phyloP scores from a whole-genome alignment of 2,329 filamentous ascomycete genomes.

The Colletotrichum karsti region DNA sequence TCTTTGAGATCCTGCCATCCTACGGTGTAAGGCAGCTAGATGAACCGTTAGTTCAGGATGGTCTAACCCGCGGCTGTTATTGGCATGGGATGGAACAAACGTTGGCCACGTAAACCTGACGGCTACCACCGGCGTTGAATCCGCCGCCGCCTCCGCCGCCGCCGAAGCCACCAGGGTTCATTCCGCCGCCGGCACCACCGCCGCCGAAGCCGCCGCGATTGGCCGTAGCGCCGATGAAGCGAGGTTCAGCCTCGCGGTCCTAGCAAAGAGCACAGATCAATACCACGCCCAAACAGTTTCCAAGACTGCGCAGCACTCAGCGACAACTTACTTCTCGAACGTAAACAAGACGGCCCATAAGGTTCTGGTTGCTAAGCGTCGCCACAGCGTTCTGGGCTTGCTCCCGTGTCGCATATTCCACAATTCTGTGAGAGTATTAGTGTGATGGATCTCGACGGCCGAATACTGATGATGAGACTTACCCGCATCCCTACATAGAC shows the following conservation, averaged over 20 bases:
- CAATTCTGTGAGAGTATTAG: constrained; percentile 76
- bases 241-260: constrained; percentile 98
- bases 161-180: constrained; percentile 53
- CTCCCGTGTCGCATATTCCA: constrained; percentile 99
- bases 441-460: background rate
- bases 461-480: constrained; percentile 55
- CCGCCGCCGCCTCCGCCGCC: constrained; percentile 52
- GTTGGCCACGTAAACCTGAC: constrained; percentile 98
- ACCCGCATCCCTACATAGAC: constrained; percentile 99
- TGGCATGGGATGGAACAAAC: constrained; percentile 71
- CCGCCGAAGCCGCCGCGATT: constrained; percentile 70
- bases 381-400: constrained; percentile 98
- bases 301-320: background rate
- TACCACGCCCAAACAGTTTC: constrained; percentile 17
- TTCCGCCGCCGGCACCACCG: constrained; percentile 63
- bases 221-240: constrained; percentile 82
- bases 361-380: constrained; percentile 97
- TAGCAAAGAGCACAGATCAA: constrained; percentile 47
- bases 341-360: constrained; percentile 98
- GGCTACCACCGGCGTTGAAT: constrained; percentile 65
- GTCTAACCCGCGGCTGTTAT: constrained; percentile 25
- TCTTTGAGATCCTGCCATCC: constrained; percentile 99
- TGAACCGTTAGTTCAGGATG: constrained; percentile 33
- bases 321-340: constrained; percentile 84
- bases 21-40: constrained; percentile 92